Percentiles rank a stretch among this genome's conserved stretches.
Evolutionary conservation across 2,329 filamentous ascomycete genomes (phyloP).

Genomic region (Fusarium dimerum): DNA sequence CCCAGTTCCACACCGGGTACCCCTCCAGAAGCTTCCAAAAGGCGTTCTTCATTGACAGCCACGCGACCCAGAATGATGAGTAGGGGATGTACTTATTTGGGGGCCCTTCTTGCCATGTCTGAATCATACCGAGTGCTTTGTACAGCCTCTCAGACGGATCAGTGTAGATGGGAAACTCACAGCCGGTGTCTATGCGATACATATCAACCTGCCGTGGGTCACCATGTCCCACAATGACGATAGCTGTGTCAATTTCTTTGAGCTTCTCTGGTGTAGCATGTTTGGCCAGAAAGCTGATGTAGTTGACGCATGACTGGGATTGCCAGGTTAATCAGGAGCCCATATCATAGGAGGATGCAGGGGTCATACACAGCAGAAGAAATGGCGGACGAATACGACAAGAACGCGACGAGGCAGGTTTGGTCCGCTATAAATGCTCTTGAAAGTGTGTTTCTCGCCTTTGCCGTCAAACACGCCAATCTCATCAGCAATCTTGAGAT

Average conservation of each 20-base stretch:
- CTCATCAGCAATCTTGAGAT: not conserved
- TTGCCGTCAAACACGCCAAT: slow-evolving; percentile 12
- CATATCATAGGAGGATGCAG: fast-evolving
- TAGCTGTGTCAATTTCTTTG: slow-evolving; percentile 3
- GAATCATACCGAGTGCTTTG: slow-evolving; percentile 12
- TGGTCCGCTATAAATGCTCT: slow-evolving; percentile 10
- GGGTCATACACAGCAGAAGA: slow-evolving; percentile 10
- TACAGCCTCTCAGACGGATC: slow-evolving; percentile 13
- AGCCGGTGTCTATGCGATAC: slow-evolving; percentile 14
- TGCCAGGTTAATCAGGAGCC: not conserved
- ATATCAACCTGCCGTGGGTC: slow-evolving; percentile 4
- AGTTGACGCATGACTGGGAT: slow-evolving; percentile 7
- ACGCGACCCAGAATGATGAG: not conserved
- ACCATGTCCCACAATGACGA: slow-evolving; percentile 11
- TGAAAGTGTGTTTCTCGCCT: slow-evolving; percentile 7
- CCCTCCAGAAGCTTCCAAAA: slow-evolving; percentile 1
- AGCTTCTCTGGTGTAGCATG: slow-evolving; percentile 14
- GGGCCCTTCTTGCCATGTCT: slow-evolving; percentile 2
- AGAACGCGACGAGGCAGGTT: slow-evolving; percentile 1
- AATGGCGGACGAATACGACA: slow-evolving; percentile 17
- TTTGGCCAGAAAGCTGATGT: slow-evolving; percentile 8
- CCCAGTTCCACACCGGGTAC: slow-evolving; percentile 1
- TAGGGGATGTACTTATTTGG: slow-evolving; percentile 5
- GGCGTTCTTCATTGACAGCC: not conserved
- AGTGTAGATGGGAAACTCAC: slow-evolving; percentile 12